These are phyloP conservation scores for Colletotrichum sp. DNA, from an alignment of 2,329 filamentous ascomycete species.

Conservation along the genomic window DNA sequence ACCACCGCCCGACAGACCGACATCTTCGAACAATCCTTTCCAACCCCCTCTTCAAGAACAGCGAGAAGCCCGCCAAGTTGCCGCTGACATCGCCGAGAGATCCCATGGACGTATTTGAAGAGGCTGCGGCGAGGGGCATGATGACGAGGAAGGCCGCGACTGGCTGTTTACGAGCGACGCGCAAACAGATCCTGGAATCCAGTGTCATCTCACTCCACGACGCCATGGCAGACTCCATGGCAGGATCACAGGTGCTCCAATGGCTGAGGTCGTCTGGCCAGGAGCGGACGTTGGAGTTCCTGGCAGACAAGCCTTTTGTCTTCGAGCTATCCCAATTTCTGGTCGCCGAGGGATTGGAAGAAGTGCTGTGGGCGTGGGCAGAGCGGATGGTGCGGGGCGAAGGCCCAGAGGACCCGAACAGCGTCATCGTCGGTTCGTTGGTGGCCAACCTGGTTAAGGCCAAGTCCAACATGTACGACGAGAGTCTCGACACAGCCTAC, in stretches of 20 bases:
- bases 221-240: slow-evolving; percentile 46
- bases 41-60: slow-evolving; percentile 58
- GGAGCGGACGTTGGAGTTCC: slow-evolving; percentile 51
- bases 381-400: slow-evolving; percentile 23
- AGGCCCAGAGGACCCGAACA: slow-evolving; percentile 10
- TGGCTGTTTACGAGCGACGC: slow-evolving; percentile 57
- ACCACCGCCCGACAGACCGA: slow-evolving; percentile 46
- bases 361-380: slow-evolving; percentile 57
- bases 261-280: slow-evolving; percentile 60
- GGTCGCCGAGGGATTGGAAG: slow-evolving; percentile 56
- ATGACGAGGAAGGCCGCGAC: slow-evolving; percentile 60
- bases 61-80: slow-evolving; percentile 26
- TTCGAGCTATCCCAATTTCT: slow-evolving; percentile 52
- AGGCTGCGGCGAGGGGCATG: slow-evolving; percentile 59
- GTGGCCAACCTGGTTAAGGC: slow-evolving; percentile 48
- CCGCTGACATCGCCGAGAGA: slow-evolving; percentile 32
- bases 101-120: slow-evolving; percentile 61
- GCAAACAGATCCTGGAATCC: slow-evolving; percentile 42
- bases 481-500: slow-evolving; percentile 56
- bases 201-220: slow-evolving; percentile 34
- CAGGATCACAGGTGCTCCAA: slow-evolving; percentile 52
- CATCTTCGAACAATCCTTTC: slow-evolving; percentile 63
- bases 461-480: slow-evolving; percentile 38
- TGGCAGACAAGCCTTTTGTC: slow-evolving; percentile 43
- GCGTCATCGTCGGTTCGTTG: slow-evolving; percentile 25